phyloP scores from a whole-genome alignment of 495 filamentous ascomycete species.

The Pyrenula massariospora region DNA sequence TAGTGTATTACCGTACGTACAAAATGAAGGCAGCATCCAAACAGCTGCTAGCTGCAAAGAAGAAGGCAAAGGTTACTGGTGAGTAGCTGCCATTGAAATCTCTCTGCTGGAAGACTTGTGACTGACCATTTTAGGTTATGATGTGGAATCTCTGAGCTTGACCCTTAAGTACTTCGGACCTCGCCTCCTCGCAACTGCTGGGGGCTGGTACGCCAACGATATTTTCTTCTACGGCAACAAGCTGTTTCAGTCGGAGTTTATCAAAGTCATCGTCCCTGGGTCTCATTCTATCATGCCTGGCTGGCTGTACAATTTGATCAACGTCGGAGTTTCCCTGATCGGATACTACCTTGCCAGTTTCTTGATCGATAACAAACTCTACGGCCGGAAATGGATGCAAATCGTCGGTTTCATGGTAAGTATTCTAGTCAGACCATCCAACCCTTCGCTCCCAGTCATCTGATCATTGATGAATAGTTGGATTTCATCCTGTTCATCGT shows the following conservation, averaged over 20 bases:
- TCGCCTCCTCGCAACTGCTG: slow-evolving; percentile 73
- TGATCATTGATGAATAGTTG: slow-evolving; percentile 22
- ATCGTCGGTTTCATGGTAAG: slow-evolving; percentile 64
- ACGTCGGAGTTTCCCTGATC: slow-evolving; percentile 66
- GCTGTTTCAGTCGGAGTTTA: slow-evolving; percentile 86
- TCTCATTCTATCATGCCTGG: slow-evolving; percentile 58
- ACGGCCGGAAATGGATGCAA: slow-evolving; percentile 87
- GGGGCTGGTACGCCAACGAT: slow-evolving; percentile 83
- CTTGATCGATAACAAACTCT: slow-evolving; percentile 82
- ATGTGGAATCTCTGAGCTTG: slow-evolving; percentile 62
- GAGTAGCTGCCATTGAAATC: too few species aligned
- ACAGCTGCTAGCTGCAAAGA: slow-evolving; percentile 65
- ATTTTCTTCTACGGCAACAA: slow-evolving; percentile 98
- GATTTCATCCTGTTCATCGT: slow-evolving; percentile 80
- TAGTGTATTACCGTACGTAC: slow-evolving; percentile 79
- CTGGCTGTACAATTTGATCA: slow-evolving; percentile 86
- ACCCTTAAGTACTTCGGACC: slow-evolving; percentile 71
- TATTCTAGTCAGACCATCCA: neutral
- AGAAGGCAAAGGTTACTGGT: slow-evolving; percentile 72
- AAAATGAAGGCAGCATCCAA: slow-evolving; percentile 73
- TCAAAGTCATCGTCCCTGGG: slow-evolving; percentile 52
- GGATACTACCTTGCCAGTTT: slow-evolving; percentile 78
- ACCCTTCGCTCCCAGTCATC: neutral
- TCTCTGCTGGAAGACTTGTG: too few species aligned
- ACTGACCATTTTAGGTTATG: slow-evolving; percentile 41